These are phyloP conservation scores for Baorangia bicolor DNA, from an alignment of 768 basidiomycete species.

Conservation along the genomic window DNA sequence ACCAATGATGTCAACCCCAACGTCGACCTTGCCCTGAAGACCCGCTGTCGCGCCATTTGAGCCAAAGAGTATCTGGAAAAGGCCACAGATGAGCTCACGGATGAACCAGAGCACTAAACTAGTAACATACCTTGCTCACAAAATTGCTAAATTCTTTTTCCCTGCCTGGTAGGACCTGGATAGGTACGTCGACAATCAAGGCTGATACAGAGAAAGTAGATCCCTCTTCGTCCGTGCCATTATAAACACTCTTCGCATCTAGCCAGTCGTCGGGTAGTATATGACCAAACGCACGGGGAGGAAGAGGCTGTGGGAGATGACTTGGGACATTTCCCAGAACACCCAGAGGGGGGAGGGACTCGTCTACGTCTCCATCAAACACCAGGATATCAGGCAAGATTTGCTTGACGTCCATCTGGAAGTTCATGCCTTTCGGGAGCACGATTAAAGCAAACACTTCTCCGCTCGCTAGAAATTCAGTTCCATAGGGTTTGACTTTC, in stretches of 20 bases:
- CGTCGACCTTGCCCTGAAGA: conserved; percentile 61
- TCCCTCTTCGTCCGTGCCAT: conserved; percentile 47
- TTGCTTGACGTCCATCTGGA: conserved; percentile 59
- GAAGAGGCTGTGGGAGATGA: conserved; percentile 63
- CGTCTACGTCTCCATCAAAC: conserved; percentile 68
- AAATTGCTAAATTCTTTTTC: conserved; percentile 75
- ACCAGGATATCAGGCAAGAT: conserved; percentile 77
- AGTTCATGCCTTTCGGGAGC: conserved; percentile 66
- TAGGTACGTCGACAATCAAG: conserved; percentile 67
- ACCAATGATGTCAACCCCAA: conserved; percentile 57
- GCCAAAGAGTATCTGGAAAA: conserved; percentile 63
- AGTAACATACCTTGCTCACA: conserved; percentile 62
- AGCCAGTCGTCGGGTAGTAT: conserved; percentile 75
- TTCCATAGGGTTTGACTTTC: conserved; percentile 55
- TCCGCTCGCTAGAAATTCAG: conserved; percentile 64
- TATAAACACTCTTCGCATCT: conserved; percentile 40
- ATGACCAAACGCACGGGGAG: conserved; percentile 71
- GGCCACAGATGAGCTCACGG: neutral
- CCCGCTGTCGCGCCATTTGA: conserved; percentile 66
- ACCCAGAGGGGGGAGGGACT: conserved; percentile 9
- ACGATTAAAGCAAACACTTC: conserved; percentile 63
- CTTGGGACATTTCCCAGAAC: conserved; percentile 38
- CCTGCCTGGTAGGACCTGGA: conserved; percentile 76
- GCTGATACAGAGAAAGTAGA: conserved; percentile 60
- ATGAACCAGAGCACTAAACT: neutral